A percentile compares a stretch with the other conserved stretches of the same genome.
These are phyloP conservation scores for Wickerhamiella australiensis DNA, from an alignment of 805 yeast species.

Conservation along the genomic window DNA sequence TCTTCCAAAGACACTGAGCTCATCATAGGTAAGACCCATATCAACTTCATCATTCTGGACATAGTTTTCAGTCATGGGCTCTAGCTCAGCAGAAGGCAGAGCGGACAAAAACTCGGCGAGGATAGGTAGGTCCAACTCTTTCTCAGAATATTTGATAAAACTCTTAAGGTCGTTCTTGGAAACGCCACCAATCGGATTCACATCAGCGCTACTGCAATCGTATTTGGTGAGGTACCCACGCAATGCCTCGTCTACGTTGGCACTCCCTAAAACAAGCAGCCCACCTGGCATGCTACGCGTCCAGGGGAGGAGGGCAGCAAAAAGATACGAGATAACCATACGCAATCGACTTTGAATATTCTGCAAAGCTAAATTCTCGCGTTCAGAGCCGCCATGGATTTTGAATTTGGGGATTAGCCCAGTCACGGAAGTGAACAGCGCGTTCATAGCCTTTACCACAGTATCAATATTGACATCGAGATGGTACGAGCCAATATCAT, in stretches of 20 bases:
- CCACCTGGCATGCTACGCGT: conserved; percentile 71
- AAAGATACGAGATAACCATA: conserved; percentile 86
- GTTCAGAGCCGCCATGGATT: conserved; percentile 84
- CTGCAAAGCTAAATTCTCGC: conserved; percentile 88
- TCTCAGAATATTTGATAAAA: conserved; percentile 71
- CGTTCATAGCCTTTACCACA: conserved; percentile 59
- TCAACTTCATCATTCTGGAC: conserved; percentile 95
- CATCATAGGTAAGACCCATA: conserved; percentile 98
- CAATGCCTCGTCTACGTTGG: conserved; percentile 93
- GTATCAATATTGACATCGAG: conserved; percentile 85
- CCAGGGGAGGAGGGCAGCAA: conserved; percentile 95
- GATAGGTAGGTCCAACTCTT: conserved; percentile 61
- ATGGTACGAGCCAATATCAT: conserved; percentile 74
- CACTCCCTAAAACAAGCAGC: conserved; percentile 81
- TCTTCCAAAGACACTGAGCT: conserved; percentile 78
- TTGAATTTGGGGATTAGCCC: conserved; percentile 82
- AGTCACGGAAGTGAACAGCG: conserved; percentile 75
- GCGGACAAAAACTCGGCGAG: conserved; percentile 72
- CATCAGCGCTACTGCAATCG: conserved; percentile 94
- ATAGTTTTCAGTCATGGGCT: conserved; percentile 83
- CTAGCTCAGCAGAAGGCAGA: conserved; percentile 95
- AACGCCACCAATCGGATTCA: conserved; percentile 97
- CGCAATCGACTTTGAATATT: conserved; percentile 92
- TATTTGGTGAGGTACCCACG: conserved; percentile 94
- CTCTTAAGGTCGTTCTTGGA: conserved; percentile 85